These are phyloP conservation scores for Hyphopichia burtonii DNA, from an alignment of 1,139 yeast genomes.

Conservation along the genomic window DNA sequence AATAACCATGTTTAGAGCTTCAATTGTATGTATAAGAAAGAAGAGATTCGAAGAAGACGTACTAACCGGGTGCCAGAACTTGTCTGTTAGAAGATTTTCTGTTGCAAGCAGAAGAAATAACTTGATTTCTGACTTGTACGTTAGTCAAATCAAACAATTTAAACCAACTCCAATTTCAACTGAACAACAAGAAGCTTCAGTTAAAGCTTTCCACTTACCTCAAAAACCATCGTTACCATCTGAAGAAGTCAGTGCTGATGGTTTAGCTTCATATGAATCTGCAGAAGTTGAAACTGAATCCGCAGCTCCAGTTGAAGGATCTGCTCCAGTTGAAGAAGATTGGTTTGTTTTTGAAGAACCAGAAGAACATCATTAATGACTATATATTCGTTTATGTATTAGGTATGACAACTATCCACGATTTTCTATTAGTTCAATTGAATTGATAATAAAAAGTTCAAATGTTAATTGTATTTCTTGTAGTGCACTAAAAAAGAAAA, in stretches of 20 bases:
- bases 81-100: conserved; percentile 44
- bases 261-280: conserved; percentile 72
- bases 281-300: conserved; percentile 71
- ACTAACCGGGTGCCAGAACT: conserved; percentile 18
- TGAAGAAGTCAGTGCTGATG: conserved; percentile 72
- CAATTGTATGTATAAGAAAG: conserved; percentile 32
- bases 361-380: conserved; percentile 56
- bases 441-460: too few species aligned
- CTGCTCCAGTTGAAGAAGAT: conserved; percentile 62
- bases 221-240: conserved; percentile 70
- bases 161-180: conserved; percentile 78
- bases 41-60: background rate
- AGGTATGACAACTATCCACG: background rate
- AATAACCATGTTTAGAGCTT: conserved; percentile 43
- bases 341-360: conserved; percentile 84
- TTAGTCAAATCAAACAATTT: conserved; percentile 83
- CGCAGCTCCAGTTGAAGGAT: conserved; percentile 35
- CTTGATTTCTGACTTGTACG: conserved; percentile 81
- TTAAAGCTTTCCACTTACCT: conserved; percentile 80
- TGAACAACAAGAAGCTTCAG: conserved; percentile 74
- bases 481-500: too few species aligned
- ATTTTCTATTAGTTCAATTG: background rate
- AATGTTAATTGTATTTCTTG: too few species aligned
- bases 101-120: conserved; percentile 50
- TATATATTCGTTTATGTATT: too few species aligned